Percentiles rank a stretch among this genome's conserved stretches.
Evolutionary conservation across 2,329 filamentous ascomycete species (phyloP).

Genomic region (Xylaria sp.): DNA sequence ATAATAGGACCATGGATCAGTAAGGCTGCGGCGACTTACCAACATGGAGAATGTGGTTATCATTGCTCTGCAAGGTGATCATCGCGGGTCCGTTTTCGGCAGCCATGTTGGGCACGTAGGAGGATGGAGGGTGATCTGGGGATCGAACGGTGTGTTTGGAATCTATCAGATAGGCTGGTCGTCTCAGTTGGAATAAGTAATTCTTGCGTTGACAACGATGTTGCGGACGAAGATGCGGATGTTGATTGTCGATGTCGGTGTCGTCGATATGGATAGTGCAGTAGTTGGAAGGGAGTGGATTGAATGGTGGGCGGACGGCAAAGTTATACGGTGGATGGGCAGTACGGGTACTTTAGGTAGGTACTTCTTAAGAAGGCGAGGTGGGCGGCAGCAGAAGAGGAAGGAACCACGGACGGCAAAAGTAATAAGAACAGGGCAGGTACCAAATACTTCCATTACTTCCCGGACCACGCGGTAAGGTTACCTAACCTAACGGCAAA

Average conservation of each 20-base stretch:
- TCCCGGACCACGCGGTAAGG: too few species aligned
- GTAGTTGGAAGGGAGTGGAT: neutral
- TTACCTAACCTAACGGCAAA: too few species aligned
- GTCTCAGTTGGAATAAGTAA: constrained; percentile 6
- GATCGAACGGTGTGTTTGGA: too few species aligned
- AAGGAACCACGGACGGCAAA: neutral
- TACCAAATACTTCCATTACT: neutral
- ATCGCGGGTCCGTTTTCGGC: constrained; percentile 27
- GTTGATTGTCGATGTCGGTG: neutral
- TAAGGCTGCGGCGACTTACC: constrained; percentile 34
- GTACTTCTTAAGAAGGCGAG: neutral
- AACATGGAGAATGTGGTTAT: constrained; percentile 42
- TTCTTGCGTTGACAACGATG: neutral
- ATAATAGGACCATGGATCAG: neutral
- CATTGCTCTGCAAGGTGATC: constrained; percentile 49
- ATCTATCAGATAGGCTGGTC: neutral
- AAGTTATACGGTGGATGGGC: neutral
- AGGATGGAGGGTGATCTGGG: neutral
- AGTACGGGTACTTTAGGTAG: neutral
- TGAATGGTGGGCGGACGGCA: neutral
- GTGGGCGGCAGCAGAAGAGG: neutral
- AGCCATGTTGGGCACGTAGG: constrained; percentile 13
- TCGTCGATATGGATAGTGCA: neutral
- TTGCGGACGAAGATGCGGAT: neutral
- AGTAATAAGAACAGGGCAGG: neutral